phyloP scores from a whole-genome alignment of 495 filamentous ascomycete species.

The Lindgomyces ingoldianus region DNA sequence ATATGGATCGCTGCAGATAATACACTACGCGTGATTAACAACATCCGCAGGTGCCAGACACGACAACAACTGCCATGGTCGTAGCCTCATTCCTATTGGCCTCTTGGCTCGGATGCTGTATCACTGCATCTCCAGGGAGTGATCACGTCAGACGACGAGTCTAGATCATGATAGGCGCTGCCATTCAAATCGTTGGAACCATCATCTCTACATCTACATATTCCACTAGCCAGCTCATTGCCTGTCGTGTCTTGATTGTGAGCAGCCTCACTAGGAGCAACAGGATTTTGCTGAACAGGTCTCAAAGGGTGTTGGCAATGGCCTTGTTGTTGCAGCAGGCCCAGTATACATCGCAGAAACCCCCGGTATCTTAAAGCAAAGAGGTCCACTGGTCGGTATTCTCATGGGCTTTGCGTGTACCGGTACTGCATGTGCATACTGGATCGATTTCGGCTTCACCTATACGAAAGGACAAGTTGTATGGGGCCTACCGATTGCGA shows the following conservation, averaged over 20 bases:
- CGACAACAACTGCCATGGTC: conserved; percentile 21
- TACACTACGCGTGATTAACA: background rate
- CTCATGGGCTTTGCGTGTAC: conserved; percentile 6
- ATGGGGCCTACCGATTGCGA: conserved; percentile 17
- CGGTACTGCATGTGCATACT: conserved; percentile 21
- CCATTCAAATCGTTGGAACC: conserved; percentile 20
- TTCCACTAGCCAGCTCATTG: conserved; percentile 21
- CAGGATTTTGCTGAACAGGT: background rate
- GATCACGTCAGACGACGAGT: conserved; percentile 10
- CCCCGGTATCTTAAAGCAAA: background rate
- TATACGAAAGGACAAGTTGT: conserved; percentile 15
- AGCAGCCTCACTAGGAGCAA: background rate
- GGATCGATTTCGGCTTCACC: conserved; percentile 27
- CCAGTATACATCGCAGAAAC: conserved; percentile 25
- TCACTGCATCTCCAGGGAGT: conserved; percentile 12
- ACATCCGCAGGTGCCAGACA: conserved; percentile 3
- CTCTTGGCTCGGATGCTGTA: conserved; percentile 24
- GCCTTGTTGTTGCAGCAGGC: conserved; percentile 8
- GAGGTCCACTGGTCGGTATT: conserved; percentile 13
- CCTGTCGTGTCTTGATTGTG: conserved; percentile 21
- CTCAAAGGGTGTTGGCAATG: conserved; percentile 23
- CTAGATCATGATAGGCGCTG: conserved; percentile 12
- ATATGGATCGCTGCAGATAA: no score
- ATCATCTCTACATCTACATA: conserved; percentile 20
- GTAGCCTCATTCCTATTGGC: conserved; percentile 20